These are phyloP conservation scores for Shiraia sp. DNA, from an alignment of 2,329 filamentous ascomycete species.

Conservation along the genomic window DNA sequence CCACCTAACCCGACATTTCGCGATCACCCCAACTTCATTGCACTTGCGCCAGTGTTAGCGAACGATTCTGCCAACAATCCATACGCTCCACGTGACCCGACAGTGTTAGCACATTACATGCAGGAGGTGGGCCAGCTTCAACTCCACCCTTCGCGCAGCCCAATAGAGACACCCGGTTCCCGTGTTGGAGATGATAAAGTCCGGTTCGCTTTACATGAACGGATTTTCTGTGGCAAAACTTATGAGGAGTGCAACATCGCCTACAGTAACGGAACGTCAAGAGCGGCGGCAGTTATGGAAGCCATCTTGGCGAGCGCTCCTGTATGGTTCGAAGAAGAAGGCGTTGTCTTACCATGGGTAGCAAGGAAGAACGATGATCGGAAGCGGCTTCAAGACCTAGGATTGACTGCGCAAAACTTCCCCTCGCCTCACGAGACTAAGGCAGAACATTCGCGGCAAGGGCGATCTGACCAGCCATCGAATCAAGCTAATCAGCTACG, in stretches of 20 bases:
- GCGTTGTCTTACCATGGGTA: background rate
- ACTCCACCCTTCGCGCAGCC: background rate
- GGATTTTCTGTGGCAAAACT: background rate
- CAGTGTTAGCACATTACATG: background rate
- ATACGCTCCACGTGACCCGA: background rate
- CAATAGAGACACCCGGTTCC: background rate
- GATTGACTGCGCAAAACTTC: background rate
- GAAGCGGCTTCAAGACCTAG: background rate
- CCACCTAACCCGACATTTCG: background rate
- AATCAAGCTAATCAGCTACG: too few relatives aligned
- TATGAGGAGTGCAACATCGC: background rate
- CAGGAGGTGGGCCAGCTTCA: background rate
- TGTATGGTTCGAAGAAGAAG: constrained; percentile 1
- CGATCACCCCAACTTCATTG: background rate
- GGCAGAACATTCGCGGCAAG: too few relatives aligned
- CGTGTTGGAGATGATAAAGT: background rate
- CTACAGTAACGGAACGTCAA: background rate
- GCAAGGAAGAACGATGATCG: background rate
- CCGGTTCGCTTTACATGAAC: background rate
- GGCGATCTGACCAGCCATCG: too few relatives aligned
- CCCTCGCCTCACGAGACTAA: background rate
- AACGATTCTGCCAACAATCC: background rate
- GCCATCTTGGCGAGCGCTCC: background rate
- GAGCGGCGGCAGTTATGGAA: background rate
- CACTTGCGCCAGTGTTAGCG: background rate